These are phyloP conservation scores for Penicillium ochrochloron DNA, from an alignment of 495 filamentous ascomycete species.

Conservation along the genomic window DNA sequence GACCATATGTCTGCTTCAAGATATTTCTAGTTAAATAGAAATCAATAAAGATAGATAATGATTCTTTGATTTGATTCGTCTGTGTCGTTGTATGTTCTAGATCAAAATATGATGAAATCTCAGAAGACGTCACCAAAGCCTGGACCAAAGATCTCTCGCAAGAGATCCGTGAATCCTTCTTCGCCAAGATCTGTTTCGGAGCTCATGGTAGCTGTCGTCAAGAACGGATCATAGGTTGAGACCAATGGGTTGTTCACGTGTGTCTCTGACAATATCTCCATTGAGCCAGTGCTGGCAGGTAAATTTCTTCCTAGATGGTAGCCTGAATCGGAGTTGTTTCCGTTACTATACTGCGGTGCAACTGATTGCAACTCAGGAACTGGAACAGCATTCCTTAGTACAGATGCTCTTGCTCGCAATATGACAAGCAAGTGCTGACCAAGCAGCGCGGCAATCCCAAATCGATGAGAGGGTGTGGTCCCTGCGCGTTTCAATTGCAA, in stretches of 20 bases:
- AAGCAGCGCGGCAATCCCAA: conserved; percentile 35
- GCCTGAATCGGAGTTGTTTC: neutral
- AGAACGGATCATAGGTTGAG: conserved; percentile 25
- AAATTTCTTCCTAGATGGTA: neutral
- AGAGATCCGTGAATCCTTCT: conserved; percentile 30
- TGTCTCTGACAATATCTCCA: neutral
- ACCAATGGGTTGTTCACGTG: conserved; percentile 7
- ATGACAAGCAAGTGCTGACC: conserved; percentile 34
- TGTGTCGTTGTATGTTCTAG: neutral
- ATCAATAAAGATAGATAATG: neutral
- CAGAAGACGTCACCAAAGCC: conserved; percentile 27
- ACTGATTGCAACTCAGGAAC: neutral
- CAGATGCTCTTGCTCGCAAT: conserved; percentile 18
- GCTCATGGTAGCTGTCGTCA: conserved; percentile 18
- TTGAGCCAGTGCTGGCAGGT: neutral
- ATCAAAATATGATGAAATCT: neutral
- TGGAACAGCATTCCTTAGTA: neutral
- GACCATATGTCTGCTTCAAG: neutral
- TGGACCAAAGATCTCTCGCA: conserved; percentile 33
- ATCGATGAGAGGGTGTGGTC: conserved; percentile 30
- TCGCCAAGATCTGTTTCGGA: conserved; percentile 17
- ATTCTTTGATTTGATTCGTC: neutral
- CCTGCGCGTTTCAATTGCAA: conserved; percentile 32
- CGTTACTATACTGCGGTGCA: neutral
- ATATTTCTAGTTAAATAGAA: neutral